phyloP scores from a whole-genome alignment of 768 basidiomycete species.

The Fistulinella prunicolor region DNA sequence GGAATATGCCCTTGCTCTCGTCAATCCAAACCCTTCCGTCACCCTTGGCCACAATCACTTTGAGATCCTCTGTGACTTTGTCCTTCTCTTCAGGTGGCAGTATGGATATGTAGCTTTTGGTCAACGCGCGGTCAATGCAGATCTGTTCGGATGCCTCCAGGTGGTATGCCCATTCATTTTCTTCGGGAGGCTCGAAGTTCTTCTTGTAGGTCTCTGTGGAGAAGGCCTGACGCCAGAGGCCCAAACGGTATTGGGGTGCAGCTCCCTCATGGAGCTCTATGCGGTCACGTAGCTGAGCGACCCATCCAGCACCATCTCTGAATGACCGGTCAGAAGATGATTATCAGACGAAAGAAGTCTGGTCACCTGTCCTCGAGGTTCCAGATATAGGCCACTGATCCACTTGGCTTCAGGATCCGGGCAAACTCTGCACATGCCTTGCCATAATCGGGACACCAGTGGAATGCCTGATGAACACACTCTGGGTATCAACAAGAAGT shows the following conservation, averaged over 20 bases:
- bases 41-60: constrained; percentile 53
- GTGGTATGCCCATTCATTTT: constrained; percentile 52
- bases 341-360: background rate
- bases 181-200: constrained; percentile 57
- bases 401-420: constrained; percentile 75
- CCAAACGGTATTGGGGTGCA: constrained; percentile 80
- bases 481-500: constrained; percentile 5
- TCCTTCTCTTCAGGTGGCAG: constrained; percentile 56
- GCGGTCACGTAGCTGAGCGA: constrained; percentile 64
- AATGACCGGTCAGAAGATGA: background rate
- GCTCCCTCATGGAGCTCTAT: constrained; percentile 68
- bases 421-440: constrained; percentile 72
- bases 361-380: constrained; percentile 80
- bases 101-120: constrained; percentile 83
- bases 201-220: constrained; percentile 56
- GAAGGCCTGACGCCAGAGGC: constrained; percentile 71
- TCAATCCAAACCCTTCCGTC: constrained; percentile 76
- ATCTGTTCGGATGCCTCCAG: constrained; percentile 52
- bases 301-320: constrained; percentile 68
- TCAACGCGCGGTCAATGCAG: constrained; percentile 64
- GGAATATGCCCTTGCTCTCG: constrained; percentile 65
- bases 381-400: constrained; percentile 77
- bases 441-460: constrained; percentile 86
- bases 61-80: constrained; percentile 49
- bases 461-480: constrained; percentile 63